Evolutionary conservation across 257 asterid genomes (phyloP), one percentile per base, ranked within the genome.

Genomic region (Perilla frutescens): DNA sequence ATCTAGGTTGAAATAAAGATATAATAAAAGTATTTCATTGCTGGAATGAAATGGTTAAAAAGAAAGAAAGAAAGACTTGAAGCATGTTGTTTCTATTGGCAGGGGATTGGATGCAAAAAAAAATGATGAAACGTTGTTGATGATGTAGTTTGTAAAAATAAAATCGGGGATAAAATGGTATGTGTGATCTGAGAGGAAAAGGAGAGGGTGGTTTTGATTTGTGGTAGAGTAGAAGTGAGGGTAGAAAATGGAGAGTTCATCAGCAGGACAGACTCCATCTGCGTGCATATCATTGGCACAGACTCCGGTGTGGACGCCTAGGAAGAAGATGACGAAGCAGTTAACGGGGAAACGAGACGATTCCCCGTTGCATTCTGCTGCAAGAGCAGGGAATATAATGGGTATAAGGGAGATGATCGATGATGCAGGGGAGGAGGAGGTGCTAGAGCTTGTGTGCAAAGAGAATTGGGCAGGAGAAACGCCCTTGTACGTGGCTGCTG

Each of bases 281-380:
- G 26, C 26, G 5, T 11, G 57, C 36, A 32, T 57, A 12, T 54
- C 69, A 6, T 49, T 71, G 3, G 73, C 71, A 6, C 75, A 63
- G 15, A 75, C 77, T 34, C 85, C 86, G 11, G 39, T 77, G 7
- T 20, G 26, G 10, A 82, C 91, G 0, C 91, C 85, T 6, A 53
- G 87, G 61, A 87, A 81, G 64, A 84, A 84, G 84, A 87, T 87
- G 86, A 85, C 87, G 11, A 84, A 87, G 61, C 91, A 87, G 75
- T 48, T 84, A 74, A 87, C 87, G 2, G 91, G 91, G 5, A 84
- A 84, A 73, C 80, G 87, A 39, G 89, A 79, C 44, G 91, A 87
- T 56, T 78, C 88, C 1, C 66, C 72, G 32, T 43, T 87, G 80
- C 91, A 87, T 63, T 82, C 87, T 1, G 89, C 88, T 0, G 91